Percentiles rank a stretch among this genome's conserved stretches.
These are phyloP conservation scores for Cryptococcus amylolentus DNA, from an alignment of 1,284 basidiomycete genomes.

Conservation along the genomic window DNA sequence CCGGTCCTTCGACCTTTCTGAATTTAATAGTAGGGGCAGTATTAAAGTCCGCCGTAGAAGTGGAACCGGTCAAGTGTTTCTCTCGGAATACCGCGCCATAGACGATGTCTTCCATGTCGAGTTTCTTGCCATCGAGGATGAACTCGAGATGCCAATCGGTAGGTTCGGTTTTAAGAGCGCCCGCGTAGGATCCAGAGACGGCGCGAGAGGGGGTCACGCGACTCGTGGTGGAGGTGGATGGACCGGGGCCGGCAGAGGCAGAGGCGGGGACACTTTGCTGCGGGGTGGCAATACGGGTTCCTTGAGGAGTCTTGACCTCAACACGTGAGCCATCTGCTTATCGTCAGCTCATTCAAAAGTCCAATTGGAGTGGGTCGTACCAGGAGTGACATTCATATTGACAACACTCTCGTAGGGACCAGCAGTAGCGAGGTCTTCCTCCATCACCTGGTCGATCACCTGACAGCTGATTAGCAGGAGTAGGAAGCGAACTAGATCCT, in stretches of 20 bases:
- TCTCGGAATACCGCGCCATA: slow-evolving; percentile 82
- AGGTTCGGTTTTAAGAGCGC: slow-evolving; percentile 85
- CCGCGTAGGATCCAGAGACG: slow-evolving; percentile 74
- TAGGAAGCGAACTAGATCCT: background rate
- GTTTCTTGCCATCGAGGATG: slow-evolving; percentile 76
- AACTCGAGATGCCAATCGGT: slow-evolving; percentile 97
- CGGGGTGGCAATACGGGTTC: slow-evolving; percentile 88
- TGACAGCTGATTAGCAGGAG: slow-evolving; percentile 11
- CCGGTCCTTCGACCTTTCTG: slow-evolving; percentile 84
- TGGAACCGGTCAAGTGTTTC: slow-evolving; percentile 3
- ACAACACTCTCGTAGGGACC: slow-evolving; percentile 71
- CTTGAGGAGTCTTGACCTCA: slow-evolving; percentile 92
- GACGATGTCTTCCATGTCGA: slow-evolving; percentile 85
- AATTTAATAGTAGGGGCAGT: slow-evolving; percentile 64
- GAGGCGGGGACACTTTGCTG: slow-evolving; percentile 42
- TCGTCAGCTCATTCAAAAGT: background rate
- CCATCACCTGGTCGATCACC: slow-evolving; percentile 59
- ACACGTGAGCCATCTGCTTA: slow-evolving; percentile 75
- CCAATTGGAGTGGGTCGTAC: slow-evolving; percentile 49
- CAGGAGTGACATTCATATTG: slow-evolving; percentile 74
- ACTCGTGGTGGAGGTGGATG: slow-evolving; percentile 20
- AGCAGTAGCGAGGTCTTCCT: slow-evolving; percentile 52
- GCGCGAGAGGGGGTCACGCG: slow-evolving; percentile 46
- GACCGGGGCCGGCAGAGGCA: background rate
- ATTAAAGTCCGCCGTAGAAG: slow-evolving; percentile 11